Evolutionary conservation across 2,329 filamentous ascomycete genomes (phyloP), one percentile per base, ranked within the genome.

Genomic region (Madurella mycetomatis): DNA sequence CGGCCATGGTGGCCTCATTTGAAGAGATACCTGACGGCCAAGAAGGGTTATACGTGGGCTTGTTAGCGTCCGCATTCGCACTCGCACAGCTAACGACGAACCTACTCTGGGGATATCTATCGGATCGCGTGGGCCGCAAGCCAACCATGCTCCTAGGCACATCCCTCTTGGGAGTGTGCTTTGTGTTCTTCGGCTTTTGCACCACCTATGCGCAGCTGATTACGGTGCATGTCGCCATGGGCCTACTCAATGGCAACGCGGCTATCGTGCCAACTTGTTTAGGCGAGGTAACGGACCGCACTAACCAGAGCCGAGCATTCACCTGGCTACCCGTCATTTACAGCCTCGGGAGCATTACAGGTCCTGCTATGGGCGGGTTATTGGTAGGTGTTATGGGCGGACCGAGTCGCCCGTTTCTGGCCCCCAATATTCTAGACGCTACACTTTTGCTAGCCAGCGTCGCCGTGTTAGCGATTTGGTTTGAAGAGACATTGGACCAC

Each of bases 281-380:
- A 47, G 94, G 94, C 41, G 94, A 99, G 70, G 87, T 99, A 49
- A 99, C 94, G 1, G 92, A 97, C 67, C 84, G 90, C 51, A 94
- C 87, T 60, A 99, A 99, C 69, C 94, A 99, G 76, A 94, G 90
- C 66, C 82, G 82, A 50, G 94, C 91, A 0, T 99, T 99, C 65
- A 94, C 89, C 1, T 99, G 96, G 74, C 76, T 99, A 41, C 94
- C 94, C 0, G 87, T 97, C 40, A 86, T 97, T n/a, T 99, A 99
- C 70, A 92, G 92, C 4, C 77, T 99, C 34, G 94, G 94, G 16
- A 90, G 89, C 42, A 96, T 99, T 57, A 94, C 92, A 0, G 94
- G 94, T 0, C 94, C 94, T 0, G 84, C 95, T 1, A 73, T 97
- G n/a, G 94, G 94, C 13, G 94, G 94, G 0, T 69, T 96, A 41